Base-by-base conservation (phyloP, 2,329 filamentous ascomycete genomes). In the Tolypocladium tundrense region DNA sequence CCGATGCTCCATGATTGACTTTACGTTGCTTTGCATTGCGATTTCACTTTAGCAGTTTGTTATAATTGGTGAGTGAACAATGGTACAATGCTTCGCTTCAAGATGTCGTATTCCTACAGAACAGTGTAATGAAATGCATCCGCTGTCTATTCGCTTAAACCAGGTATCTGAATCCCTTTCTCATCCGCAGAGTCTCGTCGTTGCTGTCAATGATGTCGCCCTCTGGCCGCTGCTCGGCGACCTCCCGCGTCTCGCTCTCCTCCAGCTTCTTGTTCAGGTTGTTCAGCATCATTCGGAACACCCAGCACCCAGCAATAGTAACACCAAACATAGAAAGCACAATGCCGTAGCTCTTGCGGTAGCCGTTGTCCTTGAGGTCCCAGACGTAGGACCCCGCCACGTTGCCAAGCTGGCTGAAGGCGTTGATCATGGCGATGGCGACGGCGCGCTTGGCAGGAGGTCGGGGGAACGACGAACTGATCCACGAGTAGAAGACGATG, bases 311-410 rank as follows among this genome's bases (percentile, higher is more conserved):
- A 0, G 75, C 41, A 39, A 84, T 78, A 0, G 84, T 82, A 45
- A 83, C 63, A 4, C 81, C 82, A 64, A 86, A 87, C 84, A 87
- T 87, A 65, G 81, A 75, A 16, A 80, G 78, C 6, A 87, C 84
- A 58, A 87, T 84, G 4, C 82, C 84, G 64, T 87, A 87, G 60
- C 82, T 85, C 72, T 82, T 79, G 61, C 84, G 78, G 73, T 77
- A 87, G 0, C 84, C 84, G 60, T 86, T 79, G 0, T 77, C 82
- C 31, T 75, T 71, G 54, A 87, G 74, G 56, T 77, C 72, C 84
- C 84, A 87, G 3, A 87, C 83, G 64, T 87, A 87, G 0, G 78
- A 81, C 2, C 84, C 84, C 0, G 83, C 83, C 0, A 83, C 76
- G 65, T 83, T 84, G 56, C 81, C 81, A 3, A 84, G 73, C 71